Evolutionary conservation across 1,284 basidiomycete genomes (phyloP).

Genomic region (Ganoderma multipileum): DNA sequence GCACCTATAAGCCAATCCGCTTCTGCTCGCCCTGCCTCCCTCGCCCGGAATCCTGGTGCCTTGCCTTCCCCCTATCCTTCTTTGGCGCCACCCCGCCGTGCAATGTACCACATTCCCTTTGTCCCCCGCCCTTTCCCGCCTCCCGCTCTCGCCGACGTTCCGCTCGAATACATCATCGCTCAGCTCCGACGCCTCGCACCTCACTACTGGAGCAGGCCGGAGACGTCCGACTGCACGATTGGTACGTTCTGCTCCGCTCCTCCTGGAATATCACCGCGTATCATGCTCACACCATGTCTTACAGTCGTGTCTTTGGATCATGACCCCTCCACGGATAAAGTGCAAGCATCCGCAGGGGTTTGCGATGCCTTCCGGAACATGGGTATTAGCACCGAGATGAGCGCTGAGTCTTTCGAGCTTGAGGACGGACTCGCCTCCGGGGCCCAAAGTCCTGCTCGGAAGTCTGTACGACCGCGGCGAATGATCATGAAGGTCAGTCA

Average conservation of each 20-base stretch:
- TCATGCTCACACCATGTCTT: conserved; percentile 14
- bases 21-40: conserved; percentile 21
- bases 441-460: conserved; percentile 51
- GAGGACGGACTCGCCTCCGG: conserved; percentile 40
- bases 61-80: conserved; percentile 24
- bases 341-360: conserved; percentile 19
- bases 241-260: conserved; percentile 49
- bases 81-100: conserved; percentile 37
- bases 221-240: conserved; percentile 78
- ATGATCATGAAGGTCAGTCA: conserved; percentile 66
- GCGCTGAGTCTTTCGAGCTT: conserved; percentile 25
- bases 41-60: conserved; percentile 30
- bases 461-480: conserved; percentile 38
- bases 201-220: conserved; percentile 72
- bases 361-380: conserved; percentile 30
- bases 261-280: neutral
- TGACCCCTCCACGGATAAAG: conserved; percentile 17
- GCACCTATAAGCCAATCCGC: conserved; percentile 32
- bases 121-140: conserved; percentile 66
- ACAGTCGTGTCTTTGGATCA: conserved; percentile 43
- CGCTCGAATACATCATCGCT: conserved; percentile 72
- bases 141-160: conserved; percentile 65
- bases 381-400: conserved; percentile 28
- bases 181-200: conserved; percentile 70
- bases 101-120: conserved; percentile 50